phyloP scores from a whole-genome alignment of 2,329 filamentous ascomycete species.

The Alternaria incomplexa region DNA sequence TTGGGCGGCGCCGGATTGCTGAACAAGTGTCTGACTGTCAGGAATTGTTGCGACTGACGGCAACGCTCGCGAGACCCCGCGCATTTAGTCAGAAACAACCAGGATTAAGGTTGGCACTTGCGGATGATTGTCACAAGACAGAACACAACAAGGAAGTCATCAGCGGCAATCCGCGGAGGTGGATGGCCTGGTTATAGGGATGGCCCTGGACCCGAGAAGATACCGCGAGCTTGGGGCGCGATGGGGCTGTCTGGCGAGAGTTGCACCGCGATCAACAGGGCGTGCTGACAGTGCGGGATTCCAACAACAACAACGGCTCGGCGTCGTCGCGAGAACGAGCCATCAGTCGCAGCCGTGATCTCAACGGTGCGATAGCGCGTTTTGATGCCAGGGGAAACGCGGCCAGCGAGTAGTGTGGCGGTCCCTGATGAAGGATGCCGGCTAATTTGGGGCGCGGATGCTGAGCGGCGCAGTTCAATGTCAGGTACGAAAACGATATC shows the following conservation, averaged over 20 bases:
- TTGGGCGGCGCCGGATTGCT: slow-evolving; percentile 5
- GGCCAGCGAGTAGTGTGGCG: background rate
- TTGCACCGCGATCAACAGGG: slow-evolving; percentile 1
- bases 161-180: slow-evolving; percentile 5
- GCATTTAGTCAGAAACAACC: background rate
- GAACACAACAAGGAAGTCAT: background rate
- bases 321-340: background rate
- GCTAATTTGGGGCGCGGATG: background rate
- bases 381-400: slow-evolving; percentile 5
- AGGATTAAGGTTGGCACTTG: slow-evolving; percentile 19
- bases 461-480: background rate
- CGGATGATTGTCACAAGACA: slow-evolving; percentile 5
- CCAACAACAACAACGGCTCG: background rate
- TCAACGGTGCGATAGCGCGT: slow-evolving; percentile 3
- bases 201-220: slow-evolving; percentile 11
- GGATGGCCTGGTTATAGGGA: slow-evolving; percentile 1
- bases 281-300: background rate
- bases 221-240: background rate
- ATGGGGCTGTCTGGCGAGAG: background rate
- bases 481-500: background rate
- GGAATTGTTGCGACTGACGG: slow-evolving; percentile 3
- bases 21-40: slow-evolving; percentile 1
- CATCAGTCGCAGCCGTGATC: background rate
- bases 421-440: background rate
- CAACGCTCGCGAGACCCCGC: slow-evolving; percentile 4